A percentile compares a stretch with the other conserved stretches of the same genome.
phyloP scores from a whole-genome alignment of 495 filamentous ascomycete genomes.

The Hypoxylon fuscum region DNA sequence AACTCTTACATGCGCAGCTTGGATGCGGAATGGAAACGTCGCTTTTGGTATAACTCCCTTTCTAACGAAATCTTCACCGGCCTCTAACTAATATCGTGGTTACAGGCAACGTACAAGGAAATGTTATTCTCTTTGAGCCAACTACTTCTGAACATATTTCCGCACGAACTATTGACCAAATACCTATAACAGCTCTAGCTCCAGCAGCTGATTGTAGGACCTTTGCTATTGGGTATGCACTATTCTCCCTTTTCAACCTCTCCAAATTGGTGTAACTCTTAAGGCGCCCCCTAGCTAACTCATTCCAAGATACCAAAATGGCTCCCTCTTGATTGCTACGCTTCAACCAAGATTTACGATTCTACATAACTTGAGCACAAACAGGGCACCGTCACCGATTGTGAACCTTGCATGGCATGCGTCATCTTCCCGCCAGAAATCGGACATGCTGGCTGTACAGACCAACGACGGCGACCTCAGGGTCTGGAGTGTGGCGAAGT shows the following conservation, averaged over 20 bases:
- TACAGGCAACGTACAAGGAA: constrained; percentile 86
- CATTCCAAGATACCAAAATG: constrained; percentile 82
- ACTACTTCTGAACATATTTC: constrained; percentile 93
- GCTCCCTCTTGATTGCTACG: constrained; percentile 88
- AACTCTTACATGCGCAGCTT: constrained; percentile 81
- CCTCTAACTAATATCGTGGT: constrained; percentile 34
- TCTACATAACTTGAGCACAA: constrained; percentile 87
- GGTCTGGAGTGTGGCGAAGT: constrained; percentile 97
- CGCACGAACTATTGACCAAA: constrained; percentile 88
- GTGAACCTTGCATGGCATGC: constrained; percentile 95
- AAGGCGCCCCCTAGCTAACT: constrained; percentile 42
- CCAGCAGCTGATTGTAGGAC: constrained; percentile 93
- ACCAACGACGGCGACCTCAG: constrained; percentile 90
- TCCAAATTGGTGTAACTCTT: constrained; percentile 18
- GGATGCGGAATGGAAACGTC: constrained; percentile 98
- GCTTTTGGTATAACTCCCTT: constrained; percentile 79
- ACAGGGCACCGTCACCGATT: constrained; percentile 84
- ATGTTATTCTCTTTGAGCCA: constrained; percentile 94
- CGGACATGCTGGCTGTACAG: constrained; percentile 96
- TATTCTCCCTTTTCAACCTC: constrained; percentile 1
- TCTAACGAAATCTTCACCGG: constrained; percentile 1
- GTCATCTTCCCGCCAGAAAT: constrained; percentile 95
- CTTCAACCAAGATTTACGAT: constrained; percentile 95
- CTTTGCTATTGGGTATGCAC: constrained; percentile 89
- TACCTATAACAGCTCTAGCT: constrained; percentile 88